A percentile compares a stretch with the other conserved stretches of the same genome.
These are phyloP conservation scores for Lasiosphaeria hispida DNA, from an alignment of 495 filamentous ascomycete genomes.

Conservation along the genomic window DNA sequence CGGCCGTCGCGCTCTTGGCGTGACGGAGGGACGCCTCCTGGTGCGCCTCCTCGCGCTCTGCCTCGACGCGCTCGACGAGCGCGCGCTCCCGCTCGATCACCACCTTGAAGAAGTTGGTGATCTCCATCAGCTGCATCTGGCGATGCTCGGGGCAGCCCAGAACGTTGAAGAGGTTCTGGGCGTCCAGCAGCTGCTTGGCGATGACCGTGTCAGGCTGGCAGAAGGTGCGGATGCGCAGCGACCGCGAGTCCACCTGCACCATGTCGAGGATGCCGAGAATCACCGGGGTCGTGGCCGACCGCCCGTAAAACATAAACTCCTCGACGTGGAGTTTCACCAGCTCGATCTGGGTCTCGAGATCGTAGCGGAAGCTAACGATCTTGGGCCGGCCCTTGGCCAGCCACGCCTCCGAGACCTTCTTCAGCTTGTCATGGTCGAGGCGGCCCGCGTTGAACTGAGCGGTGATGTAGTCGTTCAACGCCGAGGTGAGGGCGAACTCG, in stretches of 20 bases:
- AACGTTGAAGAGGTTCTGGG: slow-evolving; percentile 37
- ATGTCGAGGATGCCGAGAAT: slow-evolving; percentile 38
- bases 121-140: slow-evolving; percentile 38
- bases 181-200: slow-evolving; percentile 44
- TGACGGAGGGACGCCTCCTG: neutral
- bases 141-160: slow-evolving; percentile 30
- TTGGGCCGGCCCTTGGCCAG: slow-evolving; percentile 40
- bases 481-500: slow-evolving; percentile 35
- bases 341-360: slow-evolving; percentile 49
- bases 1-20: neutral
- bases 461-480: slow-evolving; percentile 40
- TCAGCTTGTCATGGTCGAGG: slow-evolving; percentile 33
- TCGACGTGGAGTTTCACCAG: slow-evolving; percentile 38
- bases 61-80: neutral
- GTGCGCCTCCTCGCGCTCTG: neutral
- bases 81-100: slow-evolving; percentile 31
- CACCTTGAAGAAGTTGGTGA: slow-evolving; percentile 38
- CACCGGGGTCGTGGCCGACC: slow-evolving; percentile 18
- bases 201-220: slow-evolving; percentile 50
- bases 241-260: slow-evolving; percentile 40
- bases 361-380: slow-evolving; percentile 46
- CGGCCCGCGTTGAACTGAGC: slow-evolving; percentile 39
- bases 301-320: slow-evolving; percentile 45
- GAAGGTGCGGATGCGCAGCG: slow-evolving; percentile 40
- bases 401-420: slow-evolving; percentile 39